These are phyloP conservation scores for Orbilia javanica DNA, from an alignment of 2,329 filamentous ascomycete genomes.

Conservation along the genomic window DNA sequence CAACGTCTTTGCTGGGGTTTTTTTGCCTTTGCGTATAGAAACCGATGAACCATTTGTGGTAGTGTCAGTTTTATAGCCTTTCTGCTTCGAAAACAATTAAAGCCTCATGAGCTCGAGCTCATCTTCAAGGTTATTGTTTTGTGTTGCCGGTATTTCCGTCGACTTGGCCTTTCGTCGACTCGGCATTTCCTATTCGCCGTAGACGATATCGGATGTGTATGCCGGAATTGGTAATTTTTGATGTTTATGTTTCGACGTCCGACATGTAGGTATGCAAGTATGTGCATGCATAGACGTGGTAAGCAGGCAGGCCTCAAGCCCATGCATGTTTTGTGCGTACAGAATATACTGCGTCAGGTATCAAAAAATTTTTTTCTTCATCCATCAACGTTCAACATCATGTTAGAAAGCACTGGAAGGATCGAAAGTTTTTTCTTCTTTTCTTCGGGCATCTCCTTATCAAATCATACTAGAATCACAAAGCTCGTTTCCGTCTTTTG, in stretches of 20 bases:
- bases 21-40: not conserved
- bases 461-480: not conserved
- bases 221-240: conserved; percentile 29
- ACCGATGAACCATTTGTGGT: conserved; percentile 2
- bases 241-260: conserved; percentile 25
- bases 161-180: not conserved
- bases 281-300: conserved; percentile 19
- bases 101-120: conserved; percentile 8
- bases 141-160: conserved; percentile 35
- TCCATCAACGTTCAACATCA: too few relatives aligned
- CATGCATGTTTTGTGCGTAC: not conserved
- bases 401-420: not conserved
- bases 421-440: conserved; percentile 2
- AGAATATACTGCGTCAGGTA: not conserved
- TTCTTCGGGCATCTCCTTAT: conserved; percentile 15
- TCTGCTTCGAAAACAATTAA: conserved; percentile 3
- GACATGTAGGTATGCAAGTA: conserved; percentile 20
- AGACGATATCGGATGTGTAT: conserved; percentile 31
- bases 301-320: not conserved
- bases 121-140: not conserved
- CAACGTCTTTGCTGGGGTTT: conserved; percentile 14
- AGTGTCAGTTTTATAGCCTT: not conserved
- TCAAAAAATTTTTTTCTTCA: not conserved
- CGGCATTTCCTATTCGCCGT: conserved; percentile 23
- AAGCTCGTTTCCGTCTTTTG: conserved; percentile 10